A percentile compares a stretch with the other conserved stretches of the same genome.
phyloP scores from a whole-genome alignment of 2,329 filamentous ascomycete genomes.

The Botrytis tulipae region DNA sequence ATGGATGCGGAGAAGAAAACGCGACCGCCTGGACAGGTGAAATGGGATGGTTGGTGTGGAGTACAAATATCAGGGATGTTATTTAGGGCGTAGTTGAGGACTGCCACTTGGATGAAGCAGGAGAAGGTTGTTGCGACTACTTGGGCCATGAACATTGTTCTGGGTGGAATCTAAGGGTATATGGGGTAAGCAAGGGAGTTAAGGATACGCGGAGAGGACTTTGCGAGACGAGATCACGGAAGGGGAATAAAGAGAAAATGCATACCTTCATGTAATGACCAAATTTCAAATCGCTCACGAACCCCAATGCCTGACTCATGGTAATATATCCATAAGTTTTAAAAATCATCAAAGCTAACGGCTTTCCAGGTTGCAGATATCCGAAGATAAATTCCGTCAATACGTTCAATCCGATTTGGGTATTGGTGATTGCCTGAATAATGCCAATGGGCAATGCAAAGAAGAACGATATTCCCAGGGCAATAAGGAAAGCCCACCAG shows the following conservation, averaged over 20 bases:
- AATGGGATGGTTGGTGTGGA: slow-evolving; percentile 52
- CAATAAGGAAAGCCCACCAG: slow-evolving; percentile 65
- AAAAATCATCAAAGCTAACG: slow-evolving; percentile 75
- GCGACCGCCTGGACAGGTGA: slow-evolving; percentile 51
- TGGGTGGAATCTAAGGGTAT: slow-evolving; percentile 30
- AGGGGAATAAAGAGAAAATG: neutral
- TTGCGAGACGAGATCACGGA: neutral
- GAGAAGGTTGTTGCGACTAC: slow-evolving; percentile 60
- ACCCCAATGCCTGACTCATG: slow-evolving; percentile 56
- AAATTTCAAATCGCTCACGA: slow-evolving; percentile 50
- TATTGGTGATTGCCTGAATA: slow-evolving; percentile 67
- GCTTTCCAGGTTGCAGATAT: slow-evolving; percentile 69
- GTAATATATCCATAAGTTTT: slow-evolving; percentile 71
- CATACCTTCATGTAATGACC: slow-evolving; percentile 50
- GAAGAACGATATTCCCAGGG: slow-evolving; percentile 60
- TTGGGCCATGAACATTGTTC: slow-evolving; percentile 42
- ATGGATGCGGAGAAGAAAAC: slow-evolving; percentile 69
- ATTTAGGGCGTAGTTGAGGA: slow-evolving; percentile 60
- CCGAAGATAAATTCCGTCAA: slow-evolving; percentile 70
- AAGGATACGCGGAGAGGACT: neutral
- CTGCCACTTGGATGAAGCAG: slow-evolving; percentile 63
- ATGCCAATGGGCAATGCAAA: slow-evolving; percentile 68
- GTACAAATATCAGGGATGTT: slow-evolving; percentile 65
- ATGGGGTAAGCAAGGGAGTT: neutral
- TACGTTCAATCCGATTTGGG: slow-evolving; percentile 69